phyloP scores from a whole-genome alignment of 2,329 filamentous ascomycete genomes.

The Colletotrichum neosansevieriae region DNA sequence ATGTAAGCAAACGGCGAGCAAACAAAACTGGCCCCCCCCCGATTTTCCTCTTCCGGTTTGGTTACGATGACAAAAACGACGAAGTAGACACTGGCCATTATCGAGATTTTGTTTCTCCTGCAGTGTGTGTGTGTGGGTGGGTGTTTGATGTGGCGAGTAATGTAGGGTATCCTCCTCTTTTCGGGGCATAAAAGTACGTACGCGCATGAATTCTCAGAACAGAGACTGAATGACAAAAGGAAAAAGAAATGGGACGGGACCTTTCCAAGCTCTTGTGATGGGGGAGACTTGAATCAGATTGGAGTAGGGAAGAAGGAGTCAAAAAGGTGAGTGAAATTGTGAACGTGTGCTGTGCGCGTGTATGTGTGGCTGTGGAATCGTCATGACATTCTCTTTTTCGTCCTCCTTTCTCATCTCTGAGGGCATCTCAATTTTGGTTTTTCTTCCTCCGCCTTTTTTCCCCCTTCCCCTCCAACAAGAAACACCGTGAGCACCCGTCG shows the following conservation, averaged over 20 bases:
- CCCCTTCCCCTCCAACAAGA: neutral
- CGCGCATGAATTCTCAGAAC: neutral
- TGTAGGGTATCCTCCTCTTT: constrained; percentile 26
- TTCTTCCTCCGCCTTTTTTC: neutral
- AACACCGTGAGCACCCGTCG: constrained; percentile 17
- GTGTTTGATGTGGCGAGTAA: constrained; percentile 26
- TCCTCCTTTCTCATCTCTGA: neutral
- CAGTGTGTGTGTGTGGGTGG: neutral
- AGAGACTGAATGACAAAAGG: neutral
- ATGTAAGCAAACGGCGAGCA: neutral
- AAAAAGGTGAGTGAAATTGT: constrained; percentile 8
- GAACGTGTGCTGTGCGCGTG: neutral
- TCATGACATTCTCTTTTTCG: constrained; percentile 17
- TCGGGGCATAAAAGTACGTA: constrained; percentile 13
- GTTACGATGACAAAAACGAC: constrained; percentile 6
- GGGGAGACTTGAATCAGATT: neutral
- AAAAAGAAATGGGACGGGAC: neutral
- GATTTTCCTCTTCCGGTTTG: constrained; percentile 25
- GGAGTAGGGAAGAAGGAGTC: neutral
- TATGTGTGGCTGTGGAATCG: constrained; percentile 16
- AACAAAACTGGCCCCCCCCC: neutral
- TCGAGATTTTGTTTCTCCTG: constrained; percentile 7
- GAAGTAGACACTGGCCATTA: constrained; percentile 7
- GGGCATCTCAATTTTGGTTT: neutral
- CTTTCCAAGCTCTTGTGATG: neutral